These are phyloP conservation scores for Colletotrichum coccodes DNA, from an alignment of 2,329 filamentous ascomycete genomes.

Conservation along the genomic window DNA sequence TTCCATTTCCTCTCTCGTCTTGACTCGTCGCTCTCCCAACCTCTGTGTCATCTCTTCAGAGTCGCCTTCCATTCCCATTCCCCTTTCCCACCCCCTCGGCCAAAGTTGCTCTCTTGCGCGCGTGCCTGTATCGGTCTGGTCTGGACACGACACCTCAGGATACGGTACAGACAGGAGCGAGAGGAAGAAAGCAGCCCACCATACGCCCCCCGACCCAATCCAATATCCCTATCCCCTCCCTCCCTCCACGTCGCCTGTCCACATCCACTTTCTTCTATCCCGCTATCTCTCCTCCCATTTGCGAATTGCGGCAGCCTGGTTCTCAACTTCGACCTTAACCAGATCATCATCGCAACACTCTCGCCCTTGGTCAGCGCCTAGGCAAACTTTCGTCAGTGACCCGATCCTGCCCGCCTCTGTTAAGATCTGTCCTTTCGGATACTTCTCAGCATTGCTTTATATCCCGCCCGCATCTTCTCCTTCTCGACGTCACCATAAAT, in stretches of 20 bases:
- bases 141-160: constrained; percentile 34
- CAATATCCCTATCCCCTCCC: constrained; percentile 34
- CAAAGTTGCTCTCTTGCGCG: constrained; percentile 31
- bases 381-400: constrained; percentile 29
- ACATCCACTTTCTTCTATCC: constrained; percentile 34
- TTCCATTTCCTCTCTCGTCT: constrained; percentile 1
- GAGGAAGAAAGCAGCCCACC: constrained; percentile 28
- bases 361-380: constrained; percentile 25
- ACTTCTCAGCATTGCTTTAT: constrained; percentile 6
- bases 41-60: constrained; percentile 21
- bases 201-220: constrained; percentile 26
- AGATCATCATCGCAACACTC: constrained; percentile 7
- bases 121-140: constrained; percentile 32
- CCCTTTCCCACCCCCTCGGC: constrained; percentile 23
- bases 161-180: constrained; percentile 8
- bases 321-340: constrained; percentile 22
- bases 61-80: constrained; percentile 14
- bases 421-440: constrained; percentile 30
- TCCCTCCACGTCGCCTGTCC: constrained; percentile 33
- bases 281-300: constrained; percentile 30
- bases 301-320: constrained; percentile 33
- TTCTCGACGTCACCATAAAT: constrained; percentile 22
- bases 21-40: constrained; percentile 2
- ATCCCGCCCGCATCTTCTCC: constrained; percentile 23
- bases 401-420: constrained; percentile 6